Percentiles rank a stretch among this genome's conserved stretches.
phyloP scores from a whole-genome alignment of 176 grass and related monocot genomes.

The Triticum monococcum region DNA sequence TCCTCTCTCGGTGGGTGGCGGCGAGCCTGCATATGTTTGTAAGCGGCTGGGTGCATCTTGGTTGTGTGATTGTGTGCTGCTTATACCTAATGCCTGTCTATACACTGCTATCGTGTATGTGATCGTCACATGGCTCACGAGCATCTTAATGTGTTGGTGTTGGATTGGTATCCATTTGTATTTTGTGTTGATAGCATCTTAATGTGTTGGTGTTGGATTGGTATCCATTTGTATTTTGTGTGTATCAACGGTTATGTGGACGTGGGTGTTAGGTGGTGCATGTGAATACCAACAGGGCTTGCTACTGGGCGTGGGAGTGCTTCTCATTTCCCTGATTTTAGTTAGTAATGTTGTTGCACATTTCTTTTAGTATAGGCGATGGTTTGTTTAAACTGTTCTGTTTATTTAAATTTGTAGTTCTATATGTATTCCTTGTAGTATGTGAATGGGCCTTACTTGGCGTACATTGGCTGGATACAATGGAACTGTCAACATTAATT shows the following conservation, averaged over 20 bases:
- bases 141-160: not conserved
- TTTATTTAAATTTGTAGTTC: not conserved
- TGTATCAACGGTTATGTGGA: not conserved
- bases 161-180: not conserved
- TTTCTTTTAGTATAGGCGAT: not conserved
- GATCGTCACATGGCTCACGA: not conserved
- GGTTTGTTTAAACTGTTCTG: not conserved
- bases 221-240: not conserved
- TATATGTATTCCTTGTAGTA: not conserved
- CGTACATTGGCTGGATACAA: not conserved
- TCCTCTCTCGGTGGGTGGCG: not conserved
- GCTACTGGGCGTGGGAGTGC: not conserved
- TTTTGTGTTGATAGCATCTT: not conserved
- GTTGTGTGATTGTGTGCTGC: not conserved
- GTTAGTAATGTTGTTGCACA: not conserved
- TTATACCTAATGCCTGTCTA: not conserved
- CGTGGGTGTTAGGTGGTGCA: not conserved
- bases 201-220: not conserved
- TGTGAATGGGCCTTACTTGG: not conserved
- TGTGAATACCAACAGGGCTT: not conserved
- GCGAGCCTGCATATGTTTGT: slow-evolving; percentile 1
- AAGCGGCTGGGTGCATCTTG: not conserved
- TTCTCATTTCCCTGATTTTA: not conserved
- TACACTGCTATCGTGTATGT: not conserved
- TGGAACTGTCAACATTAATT: not conserved